phyloP scores from a whole-genome alignment of 1,284 basidiomycete genomes.

The Trametes pubescens region DNA sequence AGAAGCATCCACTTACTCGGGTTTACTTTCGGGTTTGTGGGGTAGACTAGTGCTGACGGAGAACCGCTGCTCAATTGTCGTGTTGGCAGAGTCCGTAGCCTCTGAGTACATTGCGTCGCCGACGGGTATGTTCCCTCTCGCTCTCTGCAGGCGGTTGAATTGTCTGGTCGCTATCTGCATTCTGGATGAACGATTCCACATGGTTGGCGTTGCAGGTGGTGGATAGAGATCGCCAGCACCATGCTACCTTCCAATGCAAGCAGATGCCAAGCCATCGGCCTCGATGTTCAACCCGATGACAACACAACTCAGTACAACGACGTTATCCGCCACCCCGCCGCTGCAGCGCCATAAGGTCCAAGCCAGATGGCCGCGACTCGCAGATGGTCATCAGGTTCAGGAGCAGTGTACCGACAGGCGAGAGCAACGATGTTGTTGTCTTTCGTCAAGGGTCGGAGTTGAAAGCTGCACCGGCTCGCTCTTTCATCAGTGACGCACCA shows the following conservation, averaged over 20 bases:
- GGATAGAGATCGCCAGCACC: background rate
- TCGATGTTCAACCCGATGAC: constrained; percentile 9
- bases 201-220: background rate
- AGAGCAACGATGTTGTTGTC: background rate
- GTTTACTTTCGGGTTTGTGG: background rate
- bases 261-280: constrained; percentile 10
- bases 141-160: background rate
- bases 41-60: background rate
- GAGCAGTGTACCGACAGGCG: constrained; percentile 2
- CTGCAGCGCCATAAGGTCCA: constrained; percentile 10
- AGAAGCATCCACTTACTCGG: background rate
- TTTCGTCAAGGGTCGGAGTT: background rate
- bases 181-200: background rate
- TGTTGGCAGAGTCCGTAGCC: too few relatives aligned
- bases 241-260: background rate
- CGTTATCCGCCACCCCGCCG: constrained; percentile 6
- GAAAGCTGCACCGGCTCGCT: background rate
- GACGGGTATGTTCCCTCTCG: too few relatives aligned
- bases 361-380: constrained; percentile 4
- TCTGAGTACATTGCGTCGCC: too few relatives aligned
- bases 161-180: background rate
- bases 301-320: constrained; percentile 10
- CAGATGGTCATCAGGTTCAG: background rate
- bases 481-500: background rate
- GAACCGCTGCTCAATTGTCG: background rate